Base-by-base conservation (phyloP, 768 basidiomycete genomes). In the Termitomyces sp. region DNA sequence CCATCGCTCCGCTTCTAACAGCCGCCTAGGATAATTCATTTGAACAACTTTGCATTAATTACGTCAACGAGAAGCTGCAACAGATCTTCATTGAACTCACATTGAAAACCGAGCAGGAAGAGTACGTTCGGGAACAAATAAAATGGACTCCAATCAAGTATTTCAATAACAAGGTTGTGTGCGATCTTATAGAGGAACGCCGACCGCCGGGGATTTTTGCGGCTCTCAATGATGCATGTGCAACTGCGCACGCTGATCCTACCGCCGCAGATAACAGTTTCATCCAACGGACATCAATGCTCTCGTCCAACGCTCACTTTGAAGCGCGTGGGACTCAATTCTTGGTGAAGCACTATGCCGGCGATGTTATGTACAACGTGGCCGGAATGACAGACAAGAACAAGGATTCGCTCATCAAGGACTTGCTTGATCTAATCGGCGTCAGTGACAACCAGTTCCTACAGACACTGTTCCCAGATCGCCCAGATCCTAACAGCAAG, bases 121-220 rank as follows among this genome's bases (percentile, higher is more conserved):
- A 99, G 73, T 99, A 99, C 66, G 94, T 98, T 28, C 83, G 91
- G 55, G 97, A 99, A 72, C 89, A 96, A 71, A 99, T 99, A 76
- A 92, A 98, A 72, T 99, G 97, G 97, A 96, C 89, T 0, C 95
- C 95, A 0, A 99, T 99, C 80, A 94, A 98, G 64, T 99, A 96
- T 70, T 96, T 95, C 81, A 94, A 96, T 70, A 96, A 95, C 79
- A 94, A 94, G 77, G 84, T 99, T 59, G 97, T 99, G 25, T 99
- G 97, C 71, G 94, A 96, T 67, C 82, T 99, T 28, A 98, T 99
- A 62, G 97, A 99, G 71, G 97, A 97, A 68, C 86, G 88, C 47
- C 85, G 92, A 40, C 97, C 97, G 0, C 96, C 97, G 14, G 97
- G 97, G 30, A 92, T 99, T 56, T 98, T 99, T 59, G 95, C 97